Evolutionary conservation across 306 rosid genomes (phyloP), one percentile per base, ranked within the genome.

Genomic region (Cicer arietinum): DNA sequence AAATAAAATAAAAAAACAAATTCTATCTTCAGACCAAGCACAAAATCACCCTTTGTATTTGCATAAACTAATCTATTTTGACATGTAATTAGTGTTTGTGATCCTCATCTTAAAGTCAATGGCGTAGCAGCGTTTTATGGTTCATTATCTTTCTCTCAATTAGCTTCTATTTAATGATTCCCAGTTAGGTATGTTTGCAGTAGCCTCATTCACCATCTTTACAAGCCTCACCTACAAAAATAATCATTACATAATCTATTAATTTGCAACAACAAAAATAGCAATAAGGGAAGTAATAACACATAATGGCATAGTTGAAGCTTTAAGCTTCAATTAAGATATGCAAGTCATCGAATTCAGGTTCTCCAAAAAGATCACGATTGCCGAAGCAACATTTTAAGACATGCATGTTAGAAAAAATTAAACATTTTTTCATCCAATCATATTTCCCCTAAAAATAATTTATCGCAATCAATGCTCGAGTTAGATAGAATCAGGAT

Each of bases 131-230:
- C 17, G 60, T 35, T 7, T 40, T 5, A 73, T 45, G 73, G 25
- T 63, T 35, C 69, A 6, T 77, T 51, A 57, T 51, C 67, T 72
- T 69, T 78, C 50, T 40, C 67, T 81, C 35, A 30, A 30, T 30
- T 73, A 58, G 59, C 81, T 82, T 77, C 84, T 78, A 20, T 75
- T 85, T 77, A 79, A 39, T 6, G 78, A 67, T 43, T 86, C 87
- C 97, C 94, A 91, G 63, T 86, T 85, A 48, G 87, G 92, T 66
- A 91, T 81, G 78, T 89, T 86, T 57, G 89, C 89, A 40, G 92
- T 83, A 47, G 97, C 97, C 79, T 91, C 94, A 48, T 91, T 91
- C 11, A 91, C 94, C 97, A 89, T 81, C 79, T 87, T 87, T 76
- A 91, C 97, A 54, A 91, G 92, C 80, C 87, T 53, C 67, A 79